Evolutionary conservation across 192 early-diverging fungal genomes (phyloP), one percentile per base, ranked within the genome.

Genomic region (Chytriomyces confervae): DNA sequence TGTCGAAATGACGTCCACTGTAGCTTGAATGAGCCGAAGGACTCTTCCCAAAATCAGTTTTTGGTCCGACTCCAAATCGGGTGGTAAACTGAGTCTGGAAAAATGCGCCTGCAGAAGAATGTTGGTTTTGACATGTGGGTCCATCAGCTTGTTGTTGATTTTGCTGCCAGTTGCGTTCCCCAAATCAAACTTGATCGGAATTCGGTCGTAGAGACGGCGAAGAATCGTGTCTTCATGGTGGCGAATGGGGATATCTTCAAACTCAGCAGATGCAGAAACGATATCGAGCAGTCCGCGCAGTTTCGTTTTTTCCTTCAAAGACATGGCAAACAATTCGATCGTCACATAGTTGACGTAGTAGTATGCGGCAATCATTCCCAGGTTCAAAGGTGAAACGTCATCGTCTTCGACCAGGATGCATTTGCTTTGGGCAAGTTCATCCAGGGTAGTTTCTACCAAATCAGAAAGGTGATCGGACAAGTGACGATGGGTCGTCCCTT

Each of bases 351-450:
- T 92, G 82, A 99, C 94, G 85, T 96, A 94, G 84, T 99, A 98
- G 84, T 96, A 98, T 6, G 96, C 94, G 0, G 98, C 93, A 83
- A 99, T 96, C 94, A 97, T 96, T 66, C 96, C 96, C 82, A 98
- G 81, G 82, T 98, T 98, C 43, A 96, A 86, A 23, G 96, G 91
- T 23, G 85, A 80, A 6, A 95, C 85, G 62, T 95, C 92, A 45
- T 89, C 86, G 27, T 90, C 87, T 61, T 87, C 85, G 7, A 87
- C 83, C 1, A 83, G 69, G 20, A 91, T 81, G 83, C 97, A 98
- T 80, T 96, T 95, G 81, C 93, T 91, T 5, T 91, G 88, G n/a
- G 86, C 87, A 77, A 99, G 81, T 70, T 97, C 96, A 44, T 91
- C 89, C 23, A 98, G 81, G 6, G 96, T 97, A 16, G 84, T 86